phyloP scores from a whole-genome alignment of 2,329 filamentous ascomycete genomes.

The Neobulgaria alba region DNA sequence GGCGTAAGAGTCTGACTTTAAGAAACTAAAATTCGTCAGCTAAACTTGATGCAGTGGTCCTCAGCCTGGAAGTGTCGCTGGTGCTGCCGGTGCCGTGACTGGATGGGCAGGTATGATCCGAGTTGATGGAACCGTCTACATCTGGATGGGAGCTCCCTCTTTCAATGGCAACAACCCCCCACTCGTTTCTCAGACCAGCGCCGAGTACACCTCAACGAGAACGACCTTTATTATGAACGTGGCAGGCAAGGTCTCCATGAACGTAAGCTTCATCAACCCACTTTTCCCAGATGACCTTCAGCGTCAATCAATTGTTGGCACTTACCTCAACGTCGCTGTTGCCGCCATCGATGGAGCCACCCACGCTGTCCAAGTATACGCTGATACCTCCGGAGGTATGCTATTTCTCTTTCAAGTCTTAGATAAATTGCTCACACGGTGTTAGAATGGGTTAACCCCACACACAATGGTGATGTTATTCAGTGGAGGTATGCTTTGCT shows the following conservation, averaged over 20 bases:
- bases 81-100: conserved; percentile 41
- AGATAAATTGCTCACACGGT: not conserved
- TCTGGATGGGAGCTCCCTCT: conserved; percentile 57
- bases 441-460: conserved; percentile 60
- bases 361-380: conserved; percentile 62
- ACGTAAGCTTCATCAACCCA: conserved; percentile 62
- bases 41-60: conserved; percentile 12
- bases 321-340: conserved; percentile 59
- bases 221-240: conserved; percentile 63
- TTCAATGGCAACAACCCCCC: conserved; percentile 33
- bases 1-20: conserved; percentile 17
- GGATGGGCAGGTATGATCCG: conserved; percentile 65
- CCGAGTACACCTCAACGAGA: conserved; percentile 63
- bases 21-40: not conserved
- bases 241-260: conserved; percentile 52
- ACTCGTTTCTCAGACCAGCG: conserved; percentile 50
- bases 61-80: conserved; percentile 19
- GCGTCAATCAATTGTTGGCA: conserved; percentile 61
- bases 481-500: conserved; percentile 55
- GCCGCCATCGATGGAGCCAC: conserved; percentile 49
- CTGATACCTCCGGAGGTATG: conserved; percentile 60
- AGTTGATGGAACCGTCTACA: conserved; percentile 56
- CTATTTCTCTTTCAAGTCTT: conserved; percentile 17
- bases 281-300: conserved; percentile 59
- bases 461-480: conserved; percentile 45